Evolutionary conservation across 305 asterid genomes (phyloP).

Genomic region (Fraxinus sp.): DNA sequence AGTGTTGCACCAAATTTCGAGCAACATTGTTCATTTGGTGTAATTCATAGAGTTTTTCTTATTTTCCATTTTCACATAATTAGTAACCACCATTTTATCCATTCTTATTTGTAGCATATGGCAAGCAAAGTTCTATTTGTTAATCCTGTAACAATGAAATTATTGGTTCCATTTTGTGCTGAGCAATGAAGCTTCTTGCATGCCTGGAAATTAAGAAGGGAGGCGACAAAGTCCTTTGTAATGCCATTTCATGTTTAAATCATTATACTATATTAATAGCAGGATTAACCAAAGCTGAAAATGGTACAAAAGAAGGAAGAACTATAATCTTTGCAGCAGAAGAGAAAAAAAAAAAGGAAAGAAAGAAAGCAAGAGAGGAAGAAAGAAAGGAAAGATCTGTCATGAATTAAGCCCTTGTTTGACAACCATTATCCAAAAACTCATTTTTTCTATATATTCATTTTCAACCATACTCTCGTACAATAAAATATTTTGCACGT

Average conservation of each 20-base stretch:
- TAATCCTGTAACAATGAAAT: not conserved
- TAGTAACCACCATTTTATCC: not conserved
- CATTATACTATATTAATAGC: not conserved
- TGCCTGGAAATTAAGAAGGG: not conserved
- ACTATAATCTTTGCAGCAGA: constrained; percentile 3
- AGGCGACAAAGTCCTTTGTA: not conserved
- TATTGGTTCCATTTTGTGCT: not conserved
- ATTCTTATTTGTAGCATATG: not conserved
- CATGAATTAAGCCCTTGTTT: not conserved
- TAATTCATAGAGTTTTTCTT: not conserved
- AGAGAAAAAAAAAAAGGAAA: not conserved
- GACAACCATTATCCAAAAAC: not conserved
- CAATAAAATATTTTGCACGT: not conserved
- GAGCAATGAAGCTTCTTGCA: not conserved
- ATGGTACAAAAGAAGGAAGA: not conserved
- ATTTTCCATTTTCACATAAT: not conserved
- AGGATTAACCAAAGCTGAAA: constrained; percentile 6
- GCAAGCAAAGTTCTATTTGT: not conserved
- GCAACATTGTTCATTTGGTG: not conserved
- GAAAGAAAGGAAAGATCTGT: not conserved
- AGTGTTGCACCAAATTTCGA: not conserved
- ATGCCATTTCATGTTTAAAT: not conserved
- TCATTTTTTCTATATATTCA: not conserved
- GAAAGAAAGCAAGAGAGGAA: not conserved
- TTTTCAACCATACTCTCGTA: not conserved